phyloP scores from a whole-genome alignment of 352 stramenopile species.

The Pythium aquatile region DNA sequence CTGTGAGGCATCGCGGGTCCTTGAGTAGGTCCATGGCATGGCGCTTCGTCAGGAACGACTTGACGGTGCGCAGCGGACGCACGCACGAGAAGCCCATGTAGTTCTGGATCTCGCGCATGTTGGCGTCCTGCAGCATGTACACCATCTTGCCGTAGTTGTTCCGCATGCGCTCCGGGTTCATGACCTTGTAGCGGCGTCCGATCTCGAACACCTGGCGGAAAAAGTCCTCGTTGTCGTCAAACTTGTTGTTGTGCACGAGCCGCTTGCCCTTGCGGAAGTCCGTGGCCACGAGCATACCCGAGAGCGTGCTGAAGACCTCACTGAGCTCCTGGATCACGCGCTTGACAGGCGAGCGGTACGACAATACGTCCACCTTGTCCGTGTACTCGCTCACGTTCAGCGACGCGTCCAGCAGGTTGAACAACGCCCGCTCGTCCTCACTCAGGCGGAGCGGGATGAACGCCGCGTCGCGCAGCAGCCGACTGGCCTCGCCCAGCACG shows the following conservation, averaged over 20 bases:
- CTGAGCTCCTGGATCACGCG: constrained; percentile 87
- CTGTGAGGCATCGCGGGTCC: constrained; percentile 79
- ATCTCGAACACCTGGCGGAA: constrained; percentile 94
- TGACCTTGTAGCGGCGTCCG: constrained; percentile 95
- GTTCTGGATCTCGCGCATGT: constrained; percentile 71
- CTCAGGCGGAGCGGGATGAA: constrained; percentile 94
- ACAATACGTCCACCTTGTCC: constrained; percentile 85
- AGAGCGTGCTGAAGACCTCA: constrained; percentile 90
- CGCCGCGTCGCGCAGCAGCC: constrained; percentile 14
- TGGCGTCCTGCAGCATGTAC: constrained; percentile 91
- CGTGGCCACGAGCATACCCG: constrained; percentile 84
- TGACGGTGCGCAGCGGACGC: constrained; percentile 16
- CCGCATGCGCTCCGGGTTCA: constrained; percentile 98
- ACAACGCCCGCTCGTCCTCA: constrained; percentile 93
- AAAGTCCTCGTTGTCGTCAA: constrained; percentile 82
- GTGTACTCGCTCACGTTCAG: constrained; percentile 94
- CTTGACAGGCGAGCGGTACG: constrained; percentile 68
- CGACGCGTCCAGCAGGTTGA: constrained; percentile 91
- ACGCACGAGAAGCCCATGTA: constrained; percentile 83
- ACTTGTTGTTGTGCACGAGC: constrained; percentile 87
- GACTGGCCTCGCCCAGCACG: constrained; percentile 16
- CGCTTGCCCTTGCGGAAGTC: constrained; percentile 88
- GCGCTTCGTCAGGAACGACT: constrained; percentile 54
- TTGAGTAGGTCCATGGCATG: constrained; percentile 71
- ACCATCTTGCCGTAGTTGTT: constrained; percentile 96